Evolutionary conservation across 2,329 filamentous ascomycete species (phyloP).

Genomic region (Neodidymelliopsis sp.): DNA sequence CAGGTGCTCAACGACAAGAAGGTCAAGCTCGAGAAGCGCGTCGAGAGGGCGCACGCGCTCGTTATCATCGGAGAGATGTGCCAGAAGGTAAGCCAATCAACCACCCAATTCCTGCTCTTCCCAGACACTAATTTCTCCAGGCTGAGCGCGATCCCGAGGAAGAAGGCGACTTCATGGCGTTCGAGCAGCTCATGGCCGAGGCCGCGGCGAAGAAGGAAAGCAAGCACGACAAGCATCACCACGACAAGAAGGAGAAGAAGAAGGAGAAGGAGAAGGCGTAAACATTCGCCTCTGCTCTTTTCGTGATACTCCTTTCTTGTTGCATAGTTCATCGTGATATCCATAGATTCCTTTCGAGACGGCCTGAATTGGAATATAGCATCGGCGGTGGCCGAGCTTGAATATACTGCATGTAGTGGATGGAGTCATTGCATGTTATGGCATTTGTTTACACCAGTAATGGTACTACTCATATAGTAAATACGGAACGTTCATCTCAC

Average conservation of each 20-base stretch:
- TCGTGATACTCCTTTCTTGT: constrained; percentile 14
- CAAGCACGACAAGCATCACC: constrained; percentile 75
- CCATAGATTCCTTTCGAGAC: constrained; percentile 36
- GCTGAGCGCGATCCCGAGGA: constrained; percentile 90
- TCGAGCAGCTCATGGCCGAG: constrained; percentile 97
- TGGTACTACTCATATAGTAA: no score
- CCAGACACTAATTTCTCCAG: constrained; percentile 54
- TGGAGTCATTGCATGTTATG: no score
- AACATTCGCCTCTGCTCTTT: constrained; percentile 1
- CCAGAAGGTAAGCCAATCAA: constrained; percentile 69
- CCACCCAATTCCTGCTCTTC: neutral
- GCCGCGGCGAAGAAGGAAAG: constrained; percentile 93
- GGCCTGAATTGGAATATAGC: constrained; percentile 9
- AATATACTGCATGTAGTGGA: neutral
- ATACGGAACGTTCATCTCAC: neutral
- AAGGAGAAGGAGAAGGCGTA: constrained; percentile 40
- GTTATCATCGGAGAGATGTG: constrained; percentile 90
- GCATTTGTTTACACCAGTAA: no score
- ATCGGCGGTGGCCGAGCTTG: no score
- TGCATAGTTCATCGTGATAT: constrained; percentile 34
- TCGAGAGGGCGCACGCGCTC: constrained; percentile 90
- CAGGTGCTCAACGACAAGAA: constrained; percentile 80
- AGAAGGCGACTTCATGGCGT: constrained; percentile 98
- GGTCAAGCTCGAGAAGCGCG: constrained; percentile 80
- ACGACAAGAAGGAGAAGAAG: constrained; percentile 47